Percentiles rank a stretch among this genome's conserved stretches.
phyloP scores from a whole-genome alignment of 805 yeast species.

The Barnettozyma pratensis region DNA sequence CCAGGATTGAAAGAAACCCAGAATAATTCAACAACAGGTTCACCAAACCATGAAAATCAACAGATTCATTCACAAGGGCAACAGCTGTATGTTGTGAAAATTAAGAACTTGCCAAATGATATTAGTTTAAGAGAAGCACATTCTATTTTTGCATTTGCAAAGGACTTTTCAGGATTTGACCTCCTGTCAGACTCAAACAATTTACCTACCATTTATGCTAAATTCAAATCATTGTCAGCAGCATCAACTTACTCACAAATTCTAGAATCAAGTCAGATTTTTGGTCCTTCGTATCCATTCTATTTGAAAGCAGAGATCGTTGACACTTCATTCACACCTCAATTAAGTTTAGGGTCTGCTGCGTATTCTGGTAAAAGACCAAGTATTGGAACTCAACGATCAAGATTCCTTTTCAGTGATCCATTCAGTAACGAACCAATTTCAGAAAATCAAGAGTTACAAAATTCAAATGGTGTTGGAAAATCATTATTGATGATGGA shows the following conservation, averaged over 20 bases:
- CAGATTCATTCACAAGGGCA: conserved; percentile 4
- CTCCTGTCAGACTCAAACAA: conserved; percentile 32
- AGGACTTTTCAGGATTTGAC: conserved; percentile 52
- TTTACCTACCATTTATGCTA: conserved; percentile 38
- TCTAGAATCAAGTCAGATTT: conserved; percentile 38
- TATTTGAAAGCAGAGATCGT: conserved; percentile 37
- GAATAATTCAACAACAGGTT: neutral
- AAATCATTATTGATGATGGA: conserved; percentile 39
- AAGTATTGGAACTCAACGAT: conserved; percentile 51
- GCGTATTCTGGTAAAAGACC: conserved; percentile 40
- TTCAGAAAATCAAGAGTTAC: conserved; percentile 16
- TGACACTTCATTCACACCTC: conserved; percentile 22
- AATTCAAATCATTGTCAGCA: conserved; percentile 37
- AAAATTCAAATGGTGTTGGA: conserved; percentile 32
- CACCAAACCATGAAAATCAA: conserved; percentile 3
- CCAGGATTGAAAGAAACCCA: neutral
- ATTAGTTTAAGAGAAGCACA: conserved; percentile 61
- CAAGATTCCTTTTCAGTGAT: conserved; percentile 67
- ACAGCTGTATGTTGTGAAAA: conserved; percentile 28
- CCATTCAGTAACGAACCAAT: conserved; percentile 40
- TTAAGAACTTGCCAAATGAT: conserved; percentile 60
- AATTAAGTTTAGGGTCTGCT: conserved; percentile 17
- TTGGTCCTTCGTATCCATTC: conserved; percentile 43
- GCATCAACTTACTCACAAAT: conserved; percentile 39
- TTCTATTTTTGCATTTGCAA: conserved; percentile 63